Evolutionary conservation across 148 eudicot genomes (phyloP), one percentile per base, ranked within the genome.

Genomic region (Vaccinium corymbosum): DNA sequence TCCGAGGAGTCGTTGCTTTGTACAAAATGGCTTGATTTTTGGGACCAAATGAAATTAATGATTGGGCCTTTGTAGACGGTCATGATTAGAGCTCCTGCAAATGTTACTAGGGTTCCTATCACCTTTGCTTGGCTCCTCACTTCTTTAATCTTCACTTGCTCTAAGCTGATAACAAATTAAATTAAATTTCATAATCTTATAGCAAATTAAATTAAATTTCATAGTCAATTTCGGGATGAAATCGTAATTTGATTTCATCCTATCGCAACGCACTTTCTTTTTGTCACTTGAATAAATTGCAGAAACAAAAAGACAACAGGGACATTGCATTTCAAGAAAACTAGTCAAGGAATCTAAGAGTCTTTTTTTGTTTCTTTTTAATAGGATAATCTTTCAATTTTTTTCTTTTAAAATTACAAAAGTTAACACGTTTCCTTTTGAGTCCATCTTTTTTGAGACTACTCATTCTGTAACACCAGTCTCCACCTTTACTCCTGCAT

Each of bases 1-100:
- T 87, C 87, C 6, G 88, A 74, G 4, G 80, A 56, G 17, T 83
- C 76, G 35, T 77, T 66, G 2, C 86, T 59, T 0, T 15, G 66
- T 1, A 83, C 80, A 13, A 83, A 83, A 46, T 85, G 80, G 80
- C 76, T 64, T 1, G 38, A 35, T 9, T 77, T 86, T 2, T 87
- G 88, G 10, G 82, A 22, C 78, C 91, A 87, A 68, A 92, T 79
- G 6, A 92, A 77, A 57, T 90, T 75, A 12, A 92, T 72, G 12
- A 89, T 85, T 7, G 94, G 94, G 46, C 94, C 94, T 86, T 91
- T 86, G 84, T 89, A 92, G 8, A 88, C 10, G 6, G 94, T 90
- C 94, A 90, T 90, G 22, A 88, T 51, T 89, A 92, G 87, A 12
- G 94, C 94, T 57, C 94, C 94, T 64, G 84, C 76, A 19, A 90